Evolutionary conservation across 768 basidiomycete genomes (phyloP).

Genomic region (Megacollybia marginata): DNA sequence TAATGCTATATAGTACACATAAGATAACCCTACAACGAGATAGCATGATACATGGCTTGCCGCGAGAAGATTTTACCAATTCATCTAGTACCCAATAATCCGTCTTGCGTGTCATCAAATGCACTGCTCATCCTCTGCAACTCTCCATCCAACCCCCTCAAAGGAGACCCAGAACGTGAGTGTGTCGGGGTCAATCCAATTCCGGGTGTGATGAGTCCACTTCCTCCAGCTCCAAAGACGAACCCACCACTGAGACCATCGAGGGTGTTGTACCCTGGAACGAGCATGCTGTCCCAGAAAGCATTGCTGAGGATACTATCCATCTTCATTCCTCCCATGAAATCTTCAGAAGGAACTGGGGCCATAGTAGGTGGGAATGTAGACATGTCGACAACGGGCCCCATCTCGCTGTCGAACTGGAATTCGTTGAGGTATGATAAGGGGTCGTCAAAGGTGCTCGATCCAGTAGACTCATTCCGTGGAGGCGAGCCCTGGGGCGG

Average conservation of each 20-base stretch:
- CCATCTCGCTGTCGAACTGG: constrained; percentile 78
- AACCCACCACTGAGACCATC: constrained; percentile 84
- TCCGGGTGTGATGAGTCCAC: constrained; percentile 74
- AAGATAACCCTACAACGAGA: too few species aligned
- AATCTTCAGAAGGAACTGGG: constrained; percentile 33
- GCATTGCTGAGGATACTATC: constrained; percentile 72
- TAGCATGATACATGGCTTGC: too few species aligned
- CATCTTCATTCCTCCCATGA: constrained; percentile 57
- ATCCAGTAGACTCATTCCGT: not conserved
- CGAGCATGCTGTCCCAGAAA: constrained; percentile 86
- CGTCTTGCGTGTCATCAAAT: constrained; percentile 19
- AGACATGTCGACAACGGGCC: constrained; percentile 72
- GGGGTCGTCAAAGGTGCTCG: constrained; percentile 11
- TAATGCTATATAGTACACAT: too few species aligned
- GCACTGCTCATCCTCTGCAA: constrained; percentile 41
- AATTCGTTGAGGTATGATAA: constrained; percentile 43
- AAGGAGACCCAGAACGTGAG: constrained; percentile 48
- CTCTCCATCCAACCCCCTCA: constrained; percentile 18
- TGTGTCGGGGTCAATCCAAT: constrained; percentile 51
- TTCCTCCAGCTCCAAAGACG: constrained; percentile 77
- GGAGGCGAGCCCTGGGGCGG: not conserved
- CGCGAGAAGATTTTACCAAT: not conserved
- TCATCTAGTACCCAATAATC: not conserved
- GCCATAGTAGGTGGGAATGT: constrained; percentile 89
- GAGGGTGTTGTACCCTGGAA: constrained; percentile 79